Conservation (phyloP, 441 rosid genomes). For the Viola pubescens region DNA sequence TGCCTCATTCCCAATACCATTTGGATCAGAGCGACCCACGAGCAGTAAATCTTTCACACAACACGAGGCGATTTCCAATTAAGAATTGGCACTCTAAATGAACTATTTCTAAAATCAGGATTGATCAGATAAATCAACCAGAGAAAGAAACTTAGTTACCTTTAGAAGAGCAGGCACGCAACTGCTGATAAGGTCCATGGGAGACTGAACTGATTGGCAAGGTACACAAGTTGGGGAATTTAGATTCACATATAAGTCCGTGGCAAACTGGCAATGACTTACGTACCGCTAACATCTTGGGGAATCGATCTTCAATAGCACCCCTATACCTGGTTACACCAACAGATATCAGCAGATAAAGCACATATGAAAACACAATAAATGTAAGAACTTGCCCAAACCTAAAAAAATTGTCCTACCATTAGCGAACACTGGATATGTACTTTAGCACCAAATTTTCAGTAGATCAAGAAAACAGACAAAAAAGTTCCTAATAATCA, state of each 20-base stretch:
- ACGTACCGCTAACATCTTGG: background rate
- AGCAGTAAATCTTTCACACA: background rate
- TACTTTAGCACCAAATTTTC: no score
- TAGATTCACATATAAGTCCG: conserved; percentile 11
- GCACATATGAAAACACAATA: no score
- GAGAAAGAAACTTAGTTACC: conserved; percentile 19
- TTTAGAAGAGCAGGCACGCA: conserved; percentile 13
- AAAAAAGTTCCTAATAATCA: no score
- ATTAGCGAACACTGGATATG: no score
- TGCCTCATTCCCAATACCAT: background rate
- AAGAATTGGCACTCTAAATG: background rate
- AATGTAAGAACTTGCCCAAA: no score
- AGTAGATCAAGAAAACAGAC: no score
- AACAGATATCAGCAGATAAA: background rate
- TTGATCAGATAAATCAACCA: background rate
- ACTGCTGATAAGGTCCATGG: conserved; percentile 12
- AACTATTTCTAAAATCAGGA: background rate
- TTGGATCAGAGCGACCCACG: background rate
- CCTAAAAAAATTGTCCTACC: no score
- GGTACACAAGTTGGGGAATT: conserved; percentile 11
- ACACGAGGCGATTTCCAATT: background rate
- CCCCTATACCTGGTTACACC: conserved; percentile 23
- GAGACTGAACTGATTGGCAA: conserved; percentile 15
- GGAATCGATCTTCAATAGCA: conserved; percentile 16
- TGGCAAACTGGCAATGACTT: conserved; percentile 7